Conservation (phyloP, 2,329 filamentous ascomycete genomes). For the Fusarium sterilihyphosum region DNA sequence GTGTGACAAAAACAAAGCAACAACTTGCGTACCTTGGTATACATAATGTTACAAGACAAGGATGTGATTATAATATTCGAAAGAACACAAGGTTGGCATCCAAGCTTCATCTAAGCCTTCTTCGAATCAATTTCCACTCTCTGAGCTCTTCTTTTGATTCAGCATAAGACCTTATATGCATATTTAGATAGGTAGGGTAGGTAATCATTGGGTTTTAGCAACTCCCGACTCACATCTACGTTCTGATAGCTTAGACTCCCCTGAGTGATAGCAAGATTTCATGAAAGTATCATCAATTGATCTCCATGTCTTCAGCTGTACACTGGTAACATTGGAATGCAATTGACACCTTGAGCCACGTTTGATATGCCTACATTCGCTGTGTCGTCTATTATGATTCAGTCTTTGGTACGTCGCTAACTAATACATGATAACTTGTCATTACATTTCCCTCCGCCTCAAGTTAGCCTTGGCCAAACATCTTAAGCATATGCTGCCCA, state of each 20-base stretch:
- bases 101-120: neutral
- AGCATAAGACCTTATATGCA: neutral
- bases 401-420: neutral
- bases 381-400: neutral
- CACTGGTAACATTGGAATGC: neutral
- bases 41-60: neutral
- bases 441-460: neutral
- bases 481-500: constrained; percentile 59
- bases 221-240: neutral
- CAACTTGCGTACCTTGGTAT: neutral
- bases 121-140: neutral
- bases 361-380: neutral
- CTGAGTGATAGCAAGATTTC: neutral
- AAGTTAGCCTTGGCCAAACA: neutral
- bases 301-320: neutral
- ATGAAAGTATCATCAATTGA: neutral
- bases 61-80: neutral
- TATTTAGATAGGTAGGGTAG: no score
- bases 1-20: neutral
- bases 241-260: no score
- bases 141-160: neutral
- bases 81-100: neutral
- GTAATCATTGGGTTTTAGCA: neutral
- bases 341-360: neutral
- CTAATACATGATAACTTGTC: neutral